Evolutionary conservation across 164 flowering plant genomes (phyloP), one percentile per base, ranked within the genome.

Genomic region (Dillenia suffruticosa): DNA sequence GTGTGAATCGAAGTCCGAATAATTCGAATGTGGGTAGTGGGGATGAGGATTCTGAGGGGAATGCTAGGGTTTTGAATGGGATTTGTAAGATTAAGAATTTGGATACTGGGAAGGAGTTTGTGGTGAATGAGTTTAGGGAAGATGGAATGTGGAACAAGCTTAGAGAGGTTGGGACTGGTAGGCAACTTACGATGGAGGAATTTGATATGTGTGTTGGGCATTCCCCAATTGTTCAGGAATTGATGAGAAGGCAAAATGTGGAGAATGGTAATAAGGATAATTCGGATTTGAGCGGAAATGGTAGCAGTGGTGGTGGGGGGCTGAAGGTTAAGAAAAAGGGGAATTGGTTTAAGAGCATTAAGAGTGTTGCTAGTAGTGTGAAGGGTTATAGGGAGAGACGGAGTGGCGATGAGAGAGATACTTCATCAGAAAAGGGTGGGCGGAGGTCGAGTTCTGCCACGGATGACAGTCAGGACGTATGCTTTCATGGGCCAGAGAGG

Each of bases 381-480:
- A 67, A 77, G 0, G 89, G 95, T 7, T 70, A 80, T 43, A 79
- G 75, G 63, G 97, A 92, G 71, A 83, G 89, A 51, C 76, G 94
- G 49, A 95, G 96, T 70, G 84, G 94, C 64, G 97, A 90, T 53
- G 97, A 94, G 81, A 87, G 80, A 74, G 97, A 91, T 72, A 94
- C 97, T 2, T 84, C 92, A 3, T 92, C 97, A 3, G 97, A 95
- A 64, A 89, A 83, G 68, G 96, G 93, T 50, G 97, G 97, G 47
- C 69, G 97, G 66, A 81, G 97, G 79, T 95, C 97, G 1, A 92
- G 97, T 68, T 95, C 99, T 5, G 93, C 98, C 14, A 92, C 98
- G 0, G 98, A 92, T 72, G 98, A 95, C 61, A 89, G 97, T 76
- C 99, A 95, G 78, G 97, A 95, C 61, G 76, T 70, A 24, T 76